Conservation (phyloP, 371 early-diverging fungal species). For the Mortierella sp. region DNA sequence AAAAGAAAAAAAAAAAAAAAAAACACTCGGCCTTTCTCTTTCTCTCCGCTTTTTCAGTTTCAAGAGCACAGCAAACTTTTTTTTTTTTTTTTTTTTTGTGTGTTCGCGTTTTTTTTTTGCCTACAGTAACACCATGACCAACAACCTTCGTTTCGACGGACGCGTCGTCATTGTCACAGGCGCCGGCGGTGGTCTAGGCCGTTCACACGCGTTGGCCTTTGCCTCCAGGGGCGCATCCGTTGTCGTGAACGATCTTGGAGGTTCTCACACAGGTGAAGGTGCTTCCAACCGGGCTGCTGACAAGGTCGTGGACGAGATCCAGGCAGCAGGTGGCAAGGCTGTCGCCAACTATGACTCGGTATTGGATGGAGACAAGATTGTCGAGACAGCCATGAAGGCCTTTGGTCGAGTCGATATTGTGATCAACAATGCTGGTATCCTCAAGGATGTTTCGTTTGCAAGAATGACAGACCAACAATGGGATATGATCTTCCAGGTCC, state of each 20-base stretch:
- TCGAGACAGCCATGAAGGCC: constrained; percentile 94
- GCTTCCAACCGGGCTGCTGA: constrained; percentile 87
- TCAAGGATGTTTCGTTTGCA: constrained; percentile 95
- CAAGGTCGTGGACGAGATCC: constrained; percentile 95
- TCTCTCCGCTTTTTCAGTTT: constrained; percentile 1
- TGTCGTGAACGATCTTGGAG: constrained; percentile 95
- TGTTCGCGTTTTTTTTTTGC: constrained; percentile 6
- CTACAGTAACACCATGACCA: constrained; percentile 22
- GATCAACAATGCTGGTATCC: constrained; percentile 97
- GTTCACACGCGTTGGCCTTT: constrained; percentile 93
- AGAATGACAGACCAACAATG: constrained; percentile 97
- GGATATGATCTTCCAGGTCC: constrained; percentile 93
- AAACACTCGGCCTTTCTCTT: neutral
- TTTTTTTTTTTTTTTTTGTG: neutral
- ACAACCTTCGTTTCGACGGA: constrained; percentile 81
- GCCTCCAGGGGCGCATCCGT: constrained; percentile 89
- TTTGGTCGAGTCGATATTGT: constrained; percentile 96
- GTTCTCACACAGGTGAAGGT: constrained; percentile 84
- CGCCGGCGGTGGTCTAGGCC: constrained; percentile 95
- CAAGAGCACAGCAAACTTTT: neutral
- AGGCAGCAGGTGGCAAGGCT: constrained; percentile 90
- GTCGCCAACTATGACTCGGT: constrained; percentile 98
- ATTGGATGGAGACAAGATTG: constrained; percentile 95
- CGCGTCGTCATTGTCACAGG: constrained; percentile 97
- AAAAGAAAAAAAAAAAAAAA: neutral